A percentile compares a stretch with the other conserved stretches of the same genome.
Evolutionary conservation across 805 yeast genomes (phyloP).

Genomic region (Teunomyces kruisii): DNA sequence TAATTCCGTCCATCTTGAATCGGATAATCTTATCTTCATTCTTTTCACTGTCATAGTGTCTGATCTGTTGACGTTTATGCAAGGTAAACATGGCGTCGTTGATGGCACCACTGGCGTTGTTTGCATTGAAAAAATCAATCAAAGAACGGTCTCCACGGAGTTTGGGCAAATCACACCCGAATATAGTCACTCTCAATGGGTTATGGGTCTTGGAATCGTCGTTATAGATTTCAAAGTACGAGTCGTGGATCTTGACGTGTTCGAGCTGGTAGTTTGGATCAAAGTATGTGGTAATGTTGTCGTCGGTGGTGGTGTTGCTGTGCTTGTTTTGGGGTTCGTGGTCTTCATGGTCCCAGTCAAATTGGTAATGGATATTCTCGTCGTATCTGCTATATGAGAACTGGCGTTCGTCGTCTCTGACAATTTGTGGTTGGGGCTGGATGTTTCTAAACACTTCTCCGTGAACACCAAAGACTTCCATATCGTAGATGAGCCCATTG

Average conservation of each 20-base stretch:
- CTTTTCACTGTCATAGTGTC: slow-evolving; percentile 39
- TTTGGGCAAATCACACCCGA: slow-evolving; percentile 64
- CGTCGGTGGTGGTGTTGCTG: too few relatives aligned
- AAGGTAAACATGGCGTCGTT: slow-evolving; percentile 75
- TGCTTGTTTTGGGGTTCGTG: slow-evolving; percentile 21
- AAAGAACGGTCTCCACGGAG: slow-evolving; percentile 58
- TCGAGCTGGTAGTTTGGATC: slow-evolving; percentile 35
- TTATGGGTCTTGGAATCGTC: slow-evolving; percentile 10
- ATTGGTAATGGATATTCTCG: slow-evolving; percentile 31
- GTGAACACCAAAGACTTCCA: slow-evolving; percentile 48
- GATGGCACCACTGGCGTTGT: slow-evolving; percentile 69
- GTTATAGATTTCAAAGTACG: slow-evolving; percentile 43
- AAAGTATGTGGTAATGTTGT: slow-evolving; percentile 11
- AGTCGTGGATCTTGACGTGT: slow-evolving; percentile 50
- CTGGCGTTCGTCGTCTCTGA: neutral
- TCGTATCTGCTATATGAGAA: slow-evolving; percentile 18
- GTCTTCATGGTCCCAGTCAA: slow-evolving; percentile 19
- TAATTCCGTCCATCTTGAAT: slow-evolving; percentile 43
- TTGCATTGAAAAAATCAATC: slow-evolving; percentile 68
- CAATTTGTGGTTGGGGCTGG: neutral
- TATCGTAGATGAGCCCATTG: slow-evolving; percentile 48
- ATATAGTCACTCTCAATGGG: slow-evolving; percentile 54
- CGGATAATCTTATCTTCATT: slow-evolving; percentile 28
- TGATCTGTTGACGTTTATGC: slow-evolving; percentile 67
- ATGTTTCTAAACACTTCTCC: slow-evolving; percentile 30